These are phyloP conservation scores for Nothophaeocryptopus gaeumannii DNA, from an alignment of 2,329 filamentous ascomycete genomes.

Conservation along the genomic window DNA sequence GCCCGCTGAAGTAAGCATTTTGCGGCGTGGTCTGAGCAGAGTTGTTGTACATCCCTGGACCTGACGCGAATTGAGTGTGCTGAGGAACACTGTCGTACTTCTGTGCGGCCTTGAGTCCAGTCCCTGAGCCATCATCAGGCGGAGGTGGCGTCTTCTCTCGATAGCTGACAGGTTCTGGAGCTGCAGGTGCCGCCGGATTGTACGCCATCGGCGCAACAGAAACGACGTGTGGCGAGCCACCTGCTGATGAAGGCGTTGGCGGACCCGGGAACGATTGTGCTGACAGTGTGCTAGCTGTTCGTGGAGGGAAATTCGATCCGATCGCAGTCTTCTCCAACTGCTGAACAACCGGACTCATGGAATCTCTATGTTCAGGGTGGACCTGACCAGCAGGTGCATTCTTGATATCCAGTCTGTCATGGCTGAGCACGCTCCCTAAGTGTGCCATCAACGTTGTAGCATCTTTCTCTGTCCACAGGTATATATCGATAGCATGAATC, in stretches of 20 bases:
- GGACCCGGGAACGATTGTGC: constrained; percentile 34
- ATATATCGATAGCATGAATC: constrained; percentile 71
- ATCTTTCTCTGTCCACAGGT: constrained; percentile 75
- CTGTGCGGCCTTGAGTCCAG: constrained; percentile 41
- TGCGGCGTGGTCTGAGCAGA: constrained; percentile 30
- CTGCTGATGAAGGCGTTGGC: constrained; percentile 28
- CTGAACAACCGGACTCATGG: constrained; percentile 69
- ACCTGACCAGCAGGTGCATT: constrained; percentile 57
- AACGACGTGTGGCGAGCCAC: constrained; percentile 34
- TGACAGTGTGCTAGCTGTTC: constrained; percentile 38
- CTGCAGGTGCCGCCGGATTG: constrained; percentile 74
- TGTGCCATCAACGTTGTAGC: constrained; percentile 68
- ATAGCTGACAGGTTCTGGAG: constrained; percentile 67
- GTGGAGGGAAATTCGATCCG: constrained; percentile 53
- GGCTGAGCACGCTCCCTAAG: constrained; percentile 62
- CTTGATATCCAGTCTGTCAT: constrained; percentile 59
- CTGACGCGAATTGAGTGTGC: constrained; percentile 26
- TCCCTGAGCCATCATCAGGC: constrained; percentile 58
- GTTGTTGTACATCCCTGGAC: constrained; percentile 23
- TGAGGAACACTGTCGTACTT: constrained; percentile 35
- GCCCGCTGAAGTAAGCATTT: constrained; percentile 42
- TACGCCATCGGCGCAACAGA: constrained; percentile 62
- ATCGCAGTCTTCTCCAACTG: constrained; percentile 70
- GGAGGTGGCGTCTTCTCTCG: constrained; percentile 78
- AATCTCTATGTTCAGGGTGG: constrained; percentile 45